A percentile compares a stretch with the other conserved stretches of the same genome.
phyloP scores from a whole-genome alignment of 257 asterid genomes.

The Ajuga chamaepitys region DNA sequence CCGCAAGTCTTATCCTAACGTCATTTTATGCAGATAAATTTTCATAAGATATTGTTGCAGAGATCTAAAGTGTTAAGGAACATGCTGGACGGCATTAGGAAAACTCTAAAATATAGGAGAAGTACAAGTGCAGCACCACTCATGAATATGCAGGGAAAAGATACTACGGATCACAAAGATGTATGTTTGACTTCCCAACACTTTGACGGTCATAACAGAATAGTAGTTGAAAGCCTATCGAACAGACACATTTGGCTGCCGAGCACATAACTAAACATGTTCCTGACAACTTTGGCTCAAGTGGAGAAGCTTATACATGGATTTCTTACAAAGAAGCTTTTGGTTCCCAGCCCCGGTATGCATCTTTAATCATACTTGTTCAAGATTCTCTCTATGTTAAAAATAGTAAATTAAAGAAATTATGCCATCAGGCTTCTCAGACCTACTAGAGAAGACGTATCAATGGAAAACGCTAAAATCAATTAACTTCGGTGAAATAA shows the following conservation, averaged over 20 bases:
- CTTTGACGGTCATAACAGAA: background rate
- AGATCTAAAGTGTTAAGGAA: background rate
- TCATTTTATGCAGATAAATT: slow-evolving; percentile 1
- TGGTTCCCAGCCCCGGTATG: background rate
- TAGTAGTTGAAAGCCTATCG: background rate
- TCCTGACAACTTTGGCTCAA: background rate
- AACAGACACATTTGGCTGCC: background rate
- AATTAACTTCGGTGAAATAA: background rate
- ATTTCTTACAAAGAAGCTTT: background rate
- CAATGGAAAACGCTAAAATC: background rate
- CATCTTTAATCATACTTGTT: slow-evolving; percentile 1
- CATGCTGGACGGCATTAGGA: background rate
- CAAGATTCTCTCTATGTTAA: background rate
- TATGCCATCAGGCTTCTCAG: background rate
- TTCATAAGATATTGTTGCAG: background rate
- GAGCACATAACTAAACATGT: background rate
- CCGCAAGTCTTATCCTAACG: slow-evolving; percentile 2
- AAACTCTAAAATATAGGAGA: too few relatives aligned
- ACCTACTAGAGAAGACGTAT: background rate
- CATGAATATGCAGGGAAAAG: background rate
- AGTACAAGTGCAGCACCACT: slow-evolving; percentile 2
- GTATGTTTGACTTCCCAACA: background rate
- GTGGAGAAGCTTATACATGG: background rate
- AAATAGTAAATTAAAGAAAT: background rate
- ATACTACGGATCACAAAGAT: background rate